Conservation (phyloP, 805 yeast species). For the Kazachstania psychrophila region DNA sequence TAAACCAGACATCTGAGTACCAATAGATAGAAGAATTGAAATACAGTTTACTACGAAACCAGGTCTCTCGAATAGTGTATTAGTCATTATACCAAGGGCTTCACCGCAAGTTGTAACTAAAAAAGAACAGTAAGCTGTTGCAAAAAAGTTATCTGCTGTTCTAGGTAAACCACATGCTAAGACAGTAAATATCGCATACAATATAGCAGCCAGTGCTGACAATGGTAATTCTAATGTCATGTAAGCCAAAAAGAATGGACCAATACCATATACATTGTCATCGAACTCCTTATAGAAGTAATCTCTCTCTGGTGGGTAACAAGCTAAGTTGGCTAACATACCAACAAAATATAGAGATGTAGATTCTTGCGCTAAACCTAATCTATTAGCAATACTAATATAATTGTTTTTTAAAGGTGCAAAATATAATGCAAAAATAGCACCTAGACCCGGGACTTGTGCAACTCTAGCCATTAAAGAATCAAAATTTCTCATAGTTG, state of each 20-base stretch:
- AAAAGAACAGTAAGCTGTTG: conserved; percentile 45
- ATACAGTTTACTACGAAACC: conserved; percentile 76
- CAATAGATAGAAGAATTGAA: conserved; percentile 55
- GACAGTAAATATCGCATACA: conserved; percentile 55
- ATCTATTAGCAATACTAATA: conserved; percentile 51
- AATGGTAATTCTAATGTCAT: conserved; percentile 28
- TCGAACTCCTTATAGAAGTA: conserved; percentile 70
- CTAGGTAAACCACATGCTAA: conserved; percentile 68
- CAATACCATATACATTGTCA: conserved; percentile 59
- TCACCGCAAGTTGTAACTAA: conserved; percentile 68
- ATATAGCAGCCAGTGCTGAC: conserved; percentile 35
- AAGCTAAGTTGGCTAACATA: conserved; percentile 64
- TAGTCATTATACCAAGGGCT: conserved; percentile 72
- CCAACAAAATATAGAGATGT: conserved; percentile 70
- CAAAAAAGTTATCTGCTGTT: conserved; percentile 56
- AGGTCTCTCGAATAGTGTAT: conserved; percentile 60
- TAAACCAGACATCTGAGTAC: conserved; percentile 77
- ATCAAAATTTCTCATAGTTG: conserved; percentile 44
- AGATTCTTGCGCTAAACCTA: conserved; percentile 70
- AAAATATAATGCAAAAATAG: conserved; percentile 59
- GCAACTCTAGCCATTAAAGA: conserved; percentile 53
- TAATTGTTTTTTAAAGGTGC: conserved; percentile 43
- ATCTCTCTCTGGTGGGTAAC: conserved; percentile 65
- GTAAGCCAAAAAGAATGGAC: conserved; percentile 45
- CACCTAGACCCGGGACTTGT: conserved; percentile 55